Evolutionary conservation across 1,284 basidiomycete genomes (phyloP).

Genomic region (Schizopora paradoxa): DNA sequence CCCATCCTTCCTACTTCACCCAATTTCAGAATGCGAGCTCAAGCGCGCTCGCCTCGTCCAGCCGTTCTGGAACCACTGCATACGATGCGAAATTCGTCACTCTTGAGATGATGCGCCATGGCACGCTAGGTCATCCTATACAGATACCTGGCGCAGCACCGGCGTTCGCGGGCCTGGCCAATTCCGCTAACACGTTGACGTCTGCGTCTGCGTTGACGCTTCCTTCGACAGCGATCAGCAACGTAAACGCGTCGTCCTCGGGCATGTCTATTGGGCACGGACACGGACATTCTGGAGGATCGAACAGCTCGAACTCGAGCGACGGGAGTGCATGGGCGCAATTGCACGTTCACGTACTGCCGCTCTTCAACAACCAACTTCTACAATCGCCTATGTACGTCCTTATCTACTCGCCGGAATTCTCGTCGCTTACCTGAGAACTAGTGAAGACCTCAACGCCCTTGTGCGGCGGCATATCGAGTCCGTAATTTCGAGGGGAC

Average conservation of each 20-base stretch:
- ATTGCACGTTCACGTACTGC: slow-evolving; percentile 82
- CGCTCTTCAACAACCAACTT: slow-evolving; percentile 88
- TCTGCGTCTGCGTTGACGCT: slow-evolving; percentile 33
- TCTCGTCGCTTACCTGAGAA: neutral
- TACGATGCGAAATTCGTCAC: slow-evolving; percentile 20
- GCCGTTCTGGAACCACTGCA: no score
- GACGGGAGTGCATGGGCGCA: slow-evolving; percentile 68
- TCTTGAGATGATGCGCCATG: slow-evolving; percentile 20
- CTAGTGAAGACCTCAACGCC: slow-evolving; percentile 83
- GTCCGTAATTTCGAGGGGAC: slow-evolving; percentile 56
- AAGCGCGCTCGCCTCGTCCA: slow-evolving; percentile 11
- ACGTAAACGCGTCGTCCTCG: slow-evolving; percentile 21
- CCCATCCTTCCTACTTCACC: neutral
- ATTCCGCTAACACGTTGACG: slow-evolving; percentile 26
- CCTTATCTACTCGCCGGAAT: neutral
- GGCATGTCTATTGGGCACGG: slow-evolving; percentile 18
- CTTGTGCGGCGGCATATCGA: slow-evolving; percentile 77
- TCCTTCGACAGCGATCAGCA: slow-evolving; percentile 21
- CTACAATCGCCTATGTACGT: slow-evolving; percentile 76
- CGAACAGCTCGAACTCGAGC: slow-evolving; percentile 22
- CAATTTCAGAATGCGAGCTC: slow-evolving; percentile 2
- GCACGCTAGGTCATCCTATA: slow-evolving; percentile 11
- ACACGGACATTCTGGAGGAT: slow-evolving; percentile 23
- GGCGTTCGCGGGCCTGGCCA: slow-evolving; percentile 11
- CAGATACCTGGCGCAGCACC: slow-evolving; percentile 11